phyloP scores from a whole-genome alignment of 2,329 filamentous ascomycete species.

The Huntiella bhutanensis region DNA sequence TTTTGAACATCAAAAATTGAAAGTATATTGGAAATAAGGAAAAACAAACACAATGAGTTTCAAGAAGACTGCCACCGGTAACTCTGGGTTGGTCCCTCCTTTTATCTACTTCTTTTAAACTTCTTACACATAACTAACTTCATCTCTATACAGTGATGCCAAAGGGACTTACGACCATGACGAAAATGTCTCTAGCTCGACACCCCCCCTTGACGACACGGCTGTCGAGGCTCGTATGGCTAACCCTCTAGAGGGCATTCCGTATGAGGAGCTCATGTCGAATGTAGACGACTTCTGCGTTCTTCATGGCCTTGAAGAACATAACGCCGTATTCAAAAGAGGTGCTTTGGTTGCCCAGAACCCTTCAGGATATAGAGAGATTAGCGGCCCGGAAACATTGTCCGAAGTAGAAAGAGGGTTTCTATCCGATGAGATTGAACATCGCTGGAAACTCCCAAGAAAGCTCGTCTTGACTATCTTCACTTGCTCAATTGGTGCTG shows the following conservation, averaged over 20 bases:
- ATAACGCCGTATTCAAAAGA: constrained; percentile 24
- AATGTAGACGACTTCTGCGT: constrained; percentile 33
- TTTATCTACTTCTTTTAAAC: too few relatives aligned
- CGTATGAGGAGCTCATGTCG: constrained; percentile 31
- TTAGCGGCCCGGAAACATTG: constrained; percentile 17
- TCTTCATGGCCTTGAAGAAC: constrained; percentile 27
- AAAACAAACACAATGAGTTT: too few relatives aligned
- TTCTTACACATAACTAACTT: too few relatives aligned
- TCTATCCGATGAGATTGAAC: constrained; percentile 28
- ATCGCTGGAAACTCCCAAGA: constrained; percentile 36
- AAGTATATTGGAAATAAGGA: too few relatives aligned
- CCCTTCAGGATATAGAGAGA: constrained; percentile 11
- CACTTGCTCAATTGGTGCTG: constrained; percentile 35
- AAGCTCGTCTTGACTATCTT: constrained; percentile 27
- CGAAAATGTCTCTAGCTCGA: neutral
- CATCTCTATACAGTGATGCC: neutral
- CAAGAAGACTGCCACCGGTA: too few relatives aligned
- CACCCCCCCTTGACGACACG: constrained; percentile 14
- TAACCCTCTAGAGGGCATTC: constrained; percentile 30
- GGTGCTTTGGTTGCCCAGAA: constrained; percentile 21
- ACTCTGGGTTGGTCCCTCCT: too few relatives aligned
- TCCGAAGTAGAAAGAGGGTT: constrained; percentile 19
- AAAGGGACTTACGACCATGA: constrained; percentile 12
- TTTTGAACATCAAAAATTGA: too few relatives aligned
- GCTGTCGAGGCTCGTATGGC: constrained; percentile 20